A percentile compares a stretch with the other conserved stretches of the same genome.
These are phyloP conservation scores for Macrolepiota albuminosa DNA, from an alignment of 768 basidiomycete species.

Conservation along the genomic window DNA sequence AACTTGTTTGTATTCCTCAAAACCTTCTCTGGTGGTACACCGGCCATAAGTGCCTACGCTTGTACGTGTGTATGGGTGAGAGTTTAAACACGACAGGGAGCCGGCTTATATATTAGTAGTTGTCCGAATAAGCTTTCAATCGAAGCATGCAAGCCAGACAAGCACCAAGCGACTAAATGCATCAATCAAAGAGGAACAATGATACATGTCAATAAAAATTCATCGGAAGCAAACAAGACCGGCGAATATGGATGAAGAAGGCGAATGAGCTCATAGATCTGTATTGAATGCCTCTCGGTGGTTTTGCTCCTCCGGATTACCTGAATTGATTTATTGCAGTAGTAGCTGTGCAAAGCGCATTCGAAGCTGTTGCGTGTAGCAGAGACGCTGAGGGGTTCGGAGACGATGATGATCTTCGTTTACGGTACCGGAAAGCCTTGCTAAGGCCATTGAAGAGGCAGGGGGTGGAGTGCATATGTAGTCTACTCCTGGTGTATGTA, in stretches of 20 bases:
- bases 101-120: not conserved
- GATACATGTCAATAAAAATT: not conserved
- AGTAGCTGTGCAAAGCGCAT: not conserved
- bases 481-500: too few relatives aligned
- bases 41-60: not conserved
- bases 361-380: too few relatives aligned
- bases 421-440: too few relatives aligned
- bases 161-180: not conserved
- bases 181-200: not conserved
- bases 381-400: not conserved
- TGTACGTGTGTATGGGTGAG: not conserved
- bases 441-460: too few relatives aligned
- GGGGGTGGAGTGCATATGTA: too few relatives aligned
- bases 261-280: too few relatives aligned
- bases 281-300: too few relatives aligned
- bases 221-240: not conserved
- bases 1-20: constrained; percentile 2
- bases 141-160: not conserved
- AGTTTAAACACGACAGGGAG: not conserved
- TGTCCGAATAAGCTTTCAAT: not conserved
- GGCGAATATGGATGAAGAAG: not conserved
- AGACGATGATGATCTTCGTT: not conserved
- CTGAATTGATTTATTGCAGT: too few relatives aligned
- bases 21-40: not conserved
- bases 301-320: too few relatives aligned